phyloP scores from a whole-genome alignment of 2,329 filamentous ascomycete genomes.

The Pseudocercospora musae region DNA sequence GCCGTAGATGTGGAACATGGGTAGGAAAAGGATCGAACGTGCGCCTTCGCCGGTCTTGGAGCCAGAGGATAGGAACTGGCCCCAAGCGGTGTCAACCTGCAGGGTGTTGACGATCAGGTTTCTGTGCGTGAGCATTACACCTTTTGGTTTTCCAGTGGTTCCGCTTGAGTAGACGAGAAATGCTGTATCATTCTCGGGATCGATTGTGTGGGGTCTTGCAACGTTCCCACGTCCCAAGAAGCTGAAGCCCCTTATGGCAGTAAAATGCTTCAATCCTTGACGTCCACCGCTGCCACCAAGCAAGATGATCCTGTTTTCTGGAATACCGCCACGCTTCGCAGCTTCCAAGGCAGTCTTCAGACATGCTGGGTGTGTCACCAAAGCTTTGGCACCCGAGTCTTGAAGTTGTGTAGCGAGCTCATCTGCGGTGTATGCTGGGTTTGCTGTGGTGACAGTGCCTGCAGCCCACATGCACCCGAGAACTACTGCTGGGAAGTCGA shows the following conservation, averaged over 20 bases:
- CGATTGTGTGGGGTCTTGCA: slow-evolving; percentile 34
- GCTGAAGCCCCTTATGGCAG: neutral
- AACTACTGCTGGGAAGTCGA: slow-evolving; percentile 73
- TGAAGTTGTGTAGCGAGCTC: slow-evolving; percentile 81
- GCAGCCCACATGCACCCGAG: slow-evolving; percentile 81
- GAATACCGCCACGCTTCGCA: slow-evolving; percentile 65
- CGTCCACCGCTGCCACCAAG: slow-evolving; percentile 47
- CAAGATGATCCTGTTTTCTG: slow-evolving; percentile 68
- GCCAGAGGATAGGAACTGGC: slow-evolving; percentile 49
- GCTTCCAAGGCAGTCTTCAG: slow-evolving; percentile 65
- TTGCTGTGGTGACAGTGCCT: slow-evolving; percentile 73
- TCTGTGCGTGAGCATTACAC: slow-evolving; percentile 77
- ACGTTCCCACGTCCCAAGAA: neutral
- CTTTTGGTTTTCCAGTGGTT: slow-evolving; percentile 86
- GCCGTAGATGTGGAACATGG: slow-evolving; percentile 34
- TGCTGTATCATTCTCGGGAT: slow-evolving; percentile 66
- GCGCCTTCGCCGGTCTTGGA: slow-evolving; percentile 54
- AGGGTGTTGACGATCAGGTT: slow-evolving; percentile 74
- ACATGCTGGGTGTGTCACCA: slow-evolving; percentile 69
- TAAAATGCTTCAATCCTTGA: neutral
- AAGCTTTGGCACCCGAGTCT: slow-evolving; percentile 67
- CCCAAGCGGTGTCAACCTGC: slow-evolving; percentile 32
- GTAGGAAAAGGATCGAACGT: slow-evolving; percentile 70
- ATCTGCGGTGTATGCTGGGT: slow-evolving; percentile 77
- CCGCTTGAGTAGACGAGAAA: slow-evolving; percentile 87